Evolutionary conservation across 2,329 filamentous ascomycete genomes (phyloP).

Genomic region (Microsporum audouinii): DNA sequence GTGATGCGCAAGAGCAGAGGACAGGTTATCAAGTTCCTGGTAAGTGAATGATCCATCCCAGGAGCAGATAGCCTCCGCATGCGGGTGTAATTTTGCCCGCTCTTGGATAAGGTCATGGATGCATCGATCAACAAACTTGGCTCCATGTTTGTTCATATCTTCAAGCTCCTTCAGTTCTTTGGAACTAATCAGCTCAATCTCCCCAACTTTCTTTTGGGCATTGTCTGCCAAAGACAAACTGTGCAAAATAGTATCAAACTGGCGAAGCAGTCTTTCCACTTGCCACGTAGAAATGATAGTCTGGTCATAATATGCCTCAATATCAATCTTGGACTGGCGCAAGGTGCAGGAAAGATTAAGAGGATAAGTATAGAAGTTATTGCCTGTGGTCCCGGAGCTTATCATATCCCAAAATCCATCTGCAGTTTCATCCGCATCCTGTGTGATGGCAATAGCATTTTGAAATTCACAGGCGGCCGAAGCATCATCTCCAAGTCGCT

Average conservation of each 20-base stretch:
- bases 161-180: conserved; percentile 7
- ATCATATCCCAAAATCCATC: conserved; percentile 13
- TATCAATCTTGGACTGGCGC: conserved; percentile 7
- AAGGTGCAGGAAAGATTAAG: conserved; percentile 13
- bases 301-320: conserved; percentile 14
- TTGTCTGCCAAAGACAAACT: conserved; percentile 6
- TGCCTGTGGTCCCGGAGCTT: conserved; percentile 7
- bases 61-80: conserved; percentile 17
- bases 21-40: conserved; percentile 47
- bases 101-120: conserved; percentile 18
- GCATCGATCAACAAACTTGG: conserved; percentile 14
- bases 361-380: conserved; percentile 13
- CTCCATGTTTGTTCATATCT: conserved; percentile 7
- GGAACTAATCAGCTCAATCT: conserved; percentile 9
- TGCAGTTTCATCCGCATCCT: conserved; percentile 15
- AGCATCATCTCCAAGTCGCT: conserved; percentile 38
- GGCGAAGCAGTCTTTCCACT: conserved; percentile 13
- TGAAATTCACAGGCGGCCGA: conserved; percentile 31
- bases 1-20: conserved; percentile 53
- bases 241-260: conserved; percentile 13
- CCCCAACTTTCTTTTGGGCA: conserved; percentile 8
- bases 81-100: conserved; percentile 9
- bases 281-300: conserved; percentile 13
- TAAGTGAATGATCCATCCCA: conserved; percentile 47
- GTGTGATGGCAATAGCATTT: conserved; percentile 28